Base-by-base conservation (phyloP, 176 grass and related monocot species). In the maize (Zea mays) region DNA sequence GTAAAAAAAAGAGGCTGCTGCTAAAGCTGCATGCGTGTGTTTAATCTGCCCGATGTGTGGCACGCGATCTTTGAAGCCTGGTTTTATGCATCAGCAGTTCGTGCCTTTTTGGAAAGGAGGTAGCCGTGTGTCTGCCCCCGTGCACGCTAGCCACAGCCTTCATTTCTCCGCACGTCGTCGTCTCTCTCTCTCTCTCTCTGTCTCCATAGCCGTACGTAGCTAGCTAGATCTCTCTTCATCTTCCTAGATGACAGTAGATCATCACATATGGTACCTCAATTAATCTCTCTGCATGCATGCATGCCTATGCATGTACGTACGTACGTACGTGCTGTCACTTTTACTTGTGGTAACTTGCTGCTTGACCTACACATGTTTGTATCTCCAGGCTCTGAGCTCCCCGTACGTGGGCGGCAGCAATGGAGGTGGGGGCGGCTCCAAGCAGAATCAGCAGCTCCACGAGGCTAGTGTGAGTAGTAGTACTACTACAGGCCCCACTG, bases 311-410 rank as follows among this genome's bases (percentile, higher is more conserved):
- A 45, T 45, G 44, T 2, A 2, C 9, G 6, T 8, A n/a, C 9
- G 47, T 45, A 62, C 45, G 44, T 65, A n/a, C 9, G 10, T 41
- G 36, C 9, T 72, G 17, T 52, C 62, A 63, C 67, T 69, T 40
- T n/a, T 14, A 50, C 9, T 57, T 41, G 14, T 81, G 5, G 10
- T 19, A 33, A 62, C 37, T 67, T 47, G 52, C 8, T n/a, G 9
- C 21, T 34, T 62, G 21, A 6, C 48, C 20, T n/a, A 42, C 44
- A 46, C 8, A 46, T 1, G 15, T 2, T 49, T 48, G 0, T 3
- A 6, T 66, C 71, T 84, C 76, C 87, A 99, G 96, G 92, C 83
- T 83, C 88, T 99, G 81, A 99, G 92, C 90, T 84, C 85, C 50
- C 96, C 96, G 54, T 99, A 99, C 91, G 69, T 83, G 36, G 86